phyloP scores from a whole-genome alignment of 345 rosid genomes.

The Eucalyptus rudis region DNA sequence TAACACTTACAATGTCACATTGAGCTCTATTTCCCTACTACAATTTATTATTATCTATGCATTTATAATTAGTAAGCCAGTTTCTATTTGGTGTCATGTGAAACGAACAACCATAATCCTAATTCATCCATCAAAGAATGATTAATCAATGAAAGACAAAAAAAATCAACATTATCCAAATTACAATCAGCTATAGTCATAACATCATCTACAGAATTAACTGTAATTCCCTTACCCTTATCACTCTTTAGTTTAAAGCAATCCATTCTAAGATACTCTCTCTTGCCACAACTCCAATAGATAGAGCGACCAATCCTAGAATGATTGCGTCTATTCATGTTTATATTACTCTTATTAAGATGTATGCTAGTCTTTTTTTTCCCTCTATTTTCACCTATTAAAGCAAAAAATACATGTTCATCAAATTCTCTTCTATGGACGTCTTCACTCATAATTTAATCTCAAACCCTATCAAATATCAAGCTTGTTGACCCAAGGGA shows the following conservation, averaged over 20 bases:
- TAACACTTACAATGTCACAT: not conserved
- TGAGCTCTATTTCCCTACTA: rapidly evolving
- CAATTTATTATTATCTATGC: not conserved
- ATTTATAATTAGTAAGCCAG: rapidly evolving
- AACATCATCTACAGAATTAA: not conserved
- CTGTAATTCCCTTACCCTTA: not conserved
- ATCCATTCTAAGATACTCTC: not conserved
- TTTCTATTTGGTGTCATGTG: not conserved
- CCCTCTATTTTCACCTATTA: not conserved
- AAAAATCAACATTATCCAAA: too few species aligned
- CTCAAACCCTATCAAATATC: not conserved
- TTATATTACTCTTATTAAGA: too few species aligned
- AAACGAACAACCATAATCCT: not conserved
- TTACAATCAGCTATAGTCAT: not conserved
- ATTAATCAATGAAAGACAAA: too few species aligned
- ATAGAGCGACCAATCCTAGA: not conserved
- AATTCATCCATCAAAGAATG: not conserved
- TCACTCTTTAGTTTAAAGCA: not conserved
- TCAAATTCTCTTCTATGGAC: rapidly evolving
- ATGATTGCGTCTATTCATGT: rapidly evolving
- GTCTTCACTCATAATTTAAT: not conserved
- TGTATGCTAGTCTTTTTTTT: not conserved
- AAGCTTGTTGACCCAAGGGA: not conserved
- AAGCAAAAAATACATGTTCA: too few species aligned
- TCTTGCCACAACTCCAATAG: not conserved